phyloP scores from a whole-genome alignment of 352 stramenopile genomes.

The Globisporangium canariense region DNA sequence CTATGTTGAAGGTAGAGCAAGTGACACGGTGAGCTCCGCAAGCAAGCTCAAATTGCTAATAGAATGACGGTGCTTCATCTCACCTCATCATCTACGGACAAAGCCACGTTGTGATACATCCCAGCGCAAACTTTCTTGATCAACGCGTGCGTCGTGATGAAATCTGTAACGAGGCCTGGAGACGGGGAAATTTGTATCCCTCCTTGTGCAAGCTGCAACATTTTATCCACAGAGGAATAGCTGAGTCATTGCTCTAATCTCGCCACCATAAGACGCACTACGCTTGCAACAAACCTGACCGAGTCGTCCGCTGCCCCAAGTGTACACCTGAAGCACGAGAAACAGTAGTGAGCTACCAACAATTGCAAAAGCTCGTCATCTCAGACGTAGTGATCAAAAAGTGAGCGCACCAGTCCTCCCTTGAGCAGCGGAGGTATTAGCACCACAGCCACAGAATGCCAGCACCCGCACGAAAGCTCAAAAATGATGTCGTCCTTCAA shows the following conservation, averaged over 20 bases:
- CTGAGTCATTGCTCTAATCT: too few species aligned
- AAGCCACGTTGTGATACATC: conserved; percentile 90
- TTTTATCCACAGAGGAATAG: too few species aligned
- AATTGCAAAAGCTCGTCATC: background rate
- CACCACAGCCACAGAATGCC: conserved; percentile 88
- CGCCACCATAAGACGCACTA: background rate
- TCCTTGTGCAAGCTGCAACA: conserved; percentile 53
- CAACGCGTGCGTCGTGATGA: conserved; percentile 77
- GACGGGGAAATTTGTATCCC: conserved; percentile 59
- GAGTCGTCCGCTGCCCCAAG: conserved; percentile 91
- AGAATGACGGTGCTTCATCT: background rate
- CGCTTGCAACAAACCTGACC: conserved; percentile 59
- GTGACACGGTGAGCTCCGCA: background rate
- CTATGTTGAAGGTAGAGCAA: conserved; percentile 14
- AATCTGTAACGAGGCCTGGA: conserved; percentile 77
- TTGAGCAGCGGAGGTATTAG: conserved; percentile 84
- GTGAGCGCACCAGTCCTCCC: conserved; percentile 52
- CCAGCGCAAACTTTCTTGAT: conserved; percentile 85
- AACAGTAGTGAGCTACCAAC: background rate
- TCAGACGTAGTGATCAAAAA: background rate
- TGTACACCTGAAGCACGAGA: conserved; percentile 61
- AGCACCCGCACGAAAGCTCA: conserved; percentile 77
- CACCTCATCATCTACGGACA: conserved; percentile 89
- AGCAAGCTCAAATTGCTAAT: background rate
- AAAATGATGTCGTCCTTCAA: conserved; percentile 76